A percentile compares a stretch with the other conserved stretches of the same genome.
These are phyloP conservation scores for Saccharomyces pastorianus DNA, from an alignment of 1,139 yeast species.

Conservation along the genomic window DNA sequence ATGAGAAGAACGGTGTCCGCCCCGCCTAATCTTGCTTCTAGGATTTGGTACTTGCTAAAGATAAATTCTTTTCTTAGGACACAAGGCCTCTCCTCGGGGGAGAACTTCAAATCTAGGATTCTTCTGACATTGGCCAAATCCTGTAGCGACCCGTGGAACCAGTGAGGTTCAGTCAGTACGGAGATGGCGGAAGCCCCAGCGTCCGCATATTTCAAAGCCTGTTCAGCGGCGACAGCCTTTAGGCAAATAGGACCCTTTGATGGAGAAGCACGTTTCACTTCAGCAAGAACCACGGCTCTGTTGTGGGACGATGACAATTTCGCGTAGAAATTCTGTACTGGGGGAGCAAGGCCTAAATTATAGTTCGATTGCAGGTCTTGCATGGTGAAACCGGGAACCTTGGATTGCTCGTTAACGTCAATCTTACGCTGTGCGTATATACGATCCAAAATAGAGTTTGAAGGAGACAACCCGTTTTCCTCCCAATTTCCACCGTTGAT, in stretches of 20 bases:
- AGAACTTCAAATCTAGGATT: constrained; percentile 35
- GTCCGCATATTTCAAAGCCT: constrained; percentile 66
- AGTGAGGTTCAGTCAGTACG: constrained; percentile 88
- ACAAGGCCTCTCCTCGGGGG: constrained; percentile 65
- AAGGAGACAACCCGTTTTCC: constrained; percentile 30
- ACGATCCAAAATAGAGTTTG: constrained; percentile 55
- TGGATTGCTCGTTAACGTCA: constrained; percentile 51
- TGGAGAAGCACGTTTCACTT: constrained; percentile 96
- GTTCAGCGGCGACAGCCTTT: constrained; percentile 72
- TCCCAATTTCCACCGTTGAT: constrained; percentile 80
- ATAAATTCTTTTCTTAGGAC: constrained; percentile 85
- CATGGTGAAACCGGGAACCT: constrained; percentile 63
- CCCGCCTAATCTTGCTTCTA: constrained; percentile 89
- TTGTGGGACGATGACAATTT: constrained; percentile 37
- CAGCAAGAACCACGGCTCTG: constrained; percentile 67
- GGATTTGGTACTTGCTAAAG: constrained; percentile 77
- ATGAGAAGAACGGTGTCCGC: constrained; percentile 89
- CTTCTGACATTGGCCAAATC: constrained; percentile 65
- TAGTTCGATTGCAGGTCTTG: constrained; percentile 53
- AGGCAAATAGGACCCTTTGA: constrained; percentile 85
- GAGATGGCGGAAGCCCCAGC: constrained; percentile 88
- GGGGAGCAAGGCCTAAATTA: constrained; percentile 67
- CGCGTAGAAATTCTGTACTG: constrained; percentile 56
- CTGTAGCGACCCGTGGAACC: constrained; percentile 89
- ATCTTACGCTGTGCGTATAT: constrained; percentile 63